Evolutionary conservation across 139 green algal species (phyloP), one percentile per base, ranked within the genome.

Genomic region (Axilococcus clingmanii): DNA sequence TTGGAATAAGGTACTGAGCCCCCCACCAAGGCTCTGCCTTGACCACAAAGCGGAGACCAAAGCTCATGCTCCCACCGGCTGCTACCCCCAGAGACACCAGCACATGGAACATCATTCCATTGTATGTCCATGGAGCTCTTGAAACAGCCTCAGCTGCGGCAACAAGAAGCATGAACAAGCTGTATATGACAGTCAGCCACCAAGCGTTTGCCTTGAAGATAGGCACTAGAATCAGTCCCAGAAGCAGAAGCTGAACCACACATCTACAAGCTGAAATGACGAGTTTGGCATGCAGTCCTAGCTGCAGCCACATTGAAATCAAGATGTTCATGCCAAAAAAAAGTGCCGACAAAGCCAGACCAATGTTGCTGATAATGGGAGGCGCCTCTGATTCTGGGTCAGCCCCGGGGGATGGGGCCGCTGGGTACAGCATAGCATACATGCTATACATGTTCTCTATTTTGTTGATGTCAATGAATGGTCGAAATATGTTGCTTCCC

Each of bases 161-260:
- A 12, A 94, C 52, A 1, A 59, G 24, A 14, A 88, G 32, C 85
- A 93, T 91, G 55, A 88, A 77, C 11, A 40, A 29, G 1, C 35
- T 50, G 54, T 89, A 88, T 14, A 59, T 12, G 5, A 75, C 19
- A 25, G 84, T 79, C 35, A 83, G 57, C 63, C 46, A 81, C 31
- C 20, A 68, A 14, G 25, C 25, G 59, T 81, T 56, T 30, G 49
- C 52, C 1, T 25, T 36, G 52, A 94, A 92, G 40, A 92, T 81
- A 8, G 82, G 84, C 8, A 74, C 67, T 20, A 94, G 61, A 25
- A 91, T 65, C 52, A 79, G 82, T 7, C 81, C 84, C 41, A 94
- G 61, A 4, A 89, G 2, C 3, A 50, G 69, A 25, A 93, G 68
- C 55, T 87, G 77, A 9, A 76, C 23, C 15, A 22, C 62, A 22